phyloP scores from a whole-genome alignment of 352 stramenopile species.

The Hyaloperonospora brassicae region DNA sequence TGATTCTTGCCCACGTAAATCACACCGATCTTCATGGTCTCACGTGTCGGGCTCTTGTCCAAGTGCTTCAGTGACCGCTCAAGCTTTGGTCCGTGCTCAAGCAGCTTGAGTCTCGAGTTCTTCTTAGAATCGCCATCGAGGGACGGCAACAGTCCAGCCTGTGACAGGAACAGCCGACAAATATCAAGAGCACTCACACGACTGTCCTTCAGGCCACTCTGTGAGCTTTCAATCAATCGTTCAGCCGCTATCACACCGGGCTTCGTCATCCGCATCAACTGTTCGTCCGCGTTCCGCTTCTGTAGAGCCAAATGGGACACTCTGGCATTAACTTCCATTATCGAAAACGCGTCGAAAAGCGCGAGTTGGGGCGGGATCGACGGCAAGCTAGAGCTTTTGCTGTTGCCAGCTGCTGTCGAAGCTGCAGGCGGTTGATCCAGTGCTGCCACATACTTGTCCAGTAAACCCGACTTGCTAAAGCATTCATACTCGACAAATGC shows the following conservation, averaged over 20 bases:
- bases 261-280: slow-evolving; percentile 35
- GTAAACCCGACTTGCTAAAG: slow-evolving; percentile 59
- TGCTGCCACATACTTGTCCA: slow-evolving; percentile 75
- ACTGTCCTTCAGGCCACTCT: slow-evolving; percentile 26
- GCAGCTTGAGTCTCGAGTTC: slow-evolving; percentile 48
- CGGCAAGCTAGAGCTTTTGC: slow-evolving; percentile 21
- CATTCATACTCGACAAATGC: slow-evolving; percentile 51
- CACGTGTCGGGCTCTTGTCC: slow-evolving; percentile 78
- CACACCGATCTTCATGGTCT: slow-evolving; percentile 87
- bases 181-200: slow-evolving; percentile 68
- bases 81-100: slow-evolving; percentile 68
- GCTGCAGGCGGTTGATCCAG: slow-evolving; percentile 39
- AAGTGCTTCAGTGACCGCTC: slow-evolving; percentile 76
- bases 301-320: slow-evolving; percentile 53
- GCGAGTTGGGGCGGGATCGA: slow-evolving; percentile 65
- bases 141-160: slow-evolving; percentile 55
- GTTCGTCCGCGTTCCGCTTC: slow-evolving; percentile 36
- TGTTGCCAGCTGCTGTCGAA: slow-evolving; percentile 17
- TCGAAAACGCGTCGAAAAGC: slow-evolving; percentile 79
- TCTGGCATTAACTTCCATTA: slow-evolving; percentile 80
- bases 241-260: slow-evolving; percentile 26
- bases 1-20: slow-evolving; percentile 78
- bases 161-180: slow-evolving; percentile 74
- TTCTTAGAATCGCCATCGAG: slow-evolving; percentile 51
- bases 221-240: slow-evolving; percentile 26